These are phyloP conservation scores for Pleurotus platypus DNA, from an alignment of 768 basidiomycete species.

Conservation along the genomic window DNA sequence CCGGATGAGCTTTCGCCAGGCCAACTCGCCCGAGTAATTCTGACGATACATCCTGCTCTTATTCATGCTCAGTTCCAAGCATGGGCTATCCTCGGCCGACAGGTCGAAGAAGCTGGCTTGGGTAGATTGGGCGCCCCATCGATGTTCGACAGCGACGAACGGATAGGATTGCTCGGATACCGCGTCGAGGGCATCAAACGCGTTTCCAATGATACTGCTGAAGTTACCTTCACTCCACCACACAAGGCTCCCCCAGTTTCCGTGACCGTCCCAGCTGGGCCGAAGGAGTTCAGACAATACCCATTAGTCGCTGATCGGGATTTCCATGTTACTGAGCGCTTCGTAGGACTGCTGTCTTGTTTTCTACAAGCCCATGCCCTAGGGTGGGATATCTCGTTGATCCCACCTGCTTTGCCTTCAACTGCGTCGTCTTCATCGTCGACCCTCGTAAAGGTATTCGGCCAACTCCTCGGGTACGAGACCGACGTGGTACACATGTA, in stretches of 20 bases:
- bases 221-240: conserved; percentile 38
- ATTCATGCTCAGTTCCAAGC: conserved; percentile 54
- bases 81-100: conserved; percentile 58
- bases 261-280: conserved; percentile 46
- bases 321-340: conserved; percentile 45
- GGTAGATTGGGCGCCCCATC: conserved; percentile 50
- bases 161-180: conserved; percentile 53
- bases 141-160: conserved; percentile 34
- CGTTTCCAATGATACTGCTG: conserved; percentile 33
- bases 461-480: conserved; percentile 57
- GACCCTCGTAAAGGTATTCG: conserved; percentile 51
- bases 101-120: conserved; percentile 50
- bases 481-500: conserved; percentile 60
- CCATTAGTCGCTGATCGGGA: conserved; percentile 36
- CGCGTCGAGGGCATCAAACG: conserved; percentile 36
- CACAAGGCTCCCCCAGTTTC: conserved; percentile 22
- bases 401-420: conserved; percentile 54
- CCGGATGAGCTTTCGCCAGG: conserved; percentile 34
- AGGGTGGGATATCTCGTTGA: conserved; percentile 62
- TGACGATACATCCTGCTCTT: conserved; percentile 58
- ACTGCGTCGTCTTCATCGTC: conserved; percentile 62
- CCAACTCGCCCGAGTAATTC: conserved; percentile 50
- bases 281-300: conserved; percentile 39
- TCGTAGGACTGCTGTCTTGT: conserved; percentile 54
- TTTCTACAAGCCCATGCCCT: conserved; percentile 62